These are phyloP conservation scores for Clavispora asparagi DNA, from an alignment of 805 yeast genomes.

Conservation along the genomic window DNA sequence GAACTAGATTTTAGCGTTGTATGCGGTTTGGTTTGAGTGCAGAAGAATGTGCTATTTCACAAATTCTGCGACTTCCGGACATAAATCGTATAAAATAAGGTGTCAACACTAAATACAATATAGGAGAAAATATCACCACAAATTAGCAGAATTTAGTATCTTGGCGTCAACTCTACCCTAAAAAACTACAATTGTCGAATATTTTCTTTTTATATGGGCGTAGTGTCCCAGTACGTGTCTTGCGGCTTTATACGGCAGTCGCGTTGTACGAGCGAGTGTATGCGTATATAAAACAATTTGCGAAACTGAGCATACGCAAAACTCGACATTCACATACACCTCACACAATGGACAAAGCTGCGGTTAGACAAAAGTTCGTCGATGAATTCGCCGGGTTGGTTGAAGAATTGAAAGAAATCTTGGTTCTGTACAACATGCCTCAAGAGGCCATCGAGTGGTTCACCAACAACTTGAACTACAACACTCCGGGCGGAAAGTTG, in stretches of 20 bases:
- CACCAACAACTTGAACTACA: slow-evolving; percentile 65
- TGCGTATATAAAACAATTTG: neutral
- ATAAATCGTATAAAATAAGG: neutral
- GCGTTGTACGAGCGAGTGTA: neutral
- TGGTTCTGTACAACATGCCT: slow-evolving; percentile 73
- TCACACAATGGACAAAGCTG: slow-evolving; percentile 24
- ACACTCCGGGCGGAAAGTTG: slow-evolving; percentile 94
- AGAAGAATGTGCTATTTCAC: neutral
- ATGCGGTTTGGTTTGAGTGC: neutral
- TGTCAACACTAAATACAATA: neutral
- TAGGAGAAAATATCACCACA: neutral
- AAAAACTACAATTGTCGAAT: neutral
- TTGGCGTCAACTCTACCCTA: neutral
- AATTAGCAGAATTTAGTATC: neutral
- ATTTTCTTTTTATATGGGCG: too few relatives aligned
- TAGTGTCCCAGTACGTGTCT: too few relatives aligned
- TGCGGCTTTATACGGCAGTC: too few relatives aligned
- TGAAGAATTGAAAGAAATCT: slow-evolving; percentile 60
- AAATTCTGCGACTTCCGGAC: neutral
- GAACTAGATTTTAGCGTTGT: neutral
- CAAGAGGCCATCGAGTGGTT: slow-evolving; percentile 85
- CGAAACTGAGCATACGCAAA: neutral
- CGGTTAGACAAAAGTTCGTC: slow-evolving; percentile 52
- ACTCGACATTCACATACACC: neutral
- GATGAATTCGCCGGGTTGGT: slow-evolving; percentile 73